Percentiles rank a stretch among this genome's conserved stretches.
These are phyloP conservation scores for Saturnispora zaruensis DNA, from an alignment of 805 yeast genomes.

Conservation along the genomic window DNA sequence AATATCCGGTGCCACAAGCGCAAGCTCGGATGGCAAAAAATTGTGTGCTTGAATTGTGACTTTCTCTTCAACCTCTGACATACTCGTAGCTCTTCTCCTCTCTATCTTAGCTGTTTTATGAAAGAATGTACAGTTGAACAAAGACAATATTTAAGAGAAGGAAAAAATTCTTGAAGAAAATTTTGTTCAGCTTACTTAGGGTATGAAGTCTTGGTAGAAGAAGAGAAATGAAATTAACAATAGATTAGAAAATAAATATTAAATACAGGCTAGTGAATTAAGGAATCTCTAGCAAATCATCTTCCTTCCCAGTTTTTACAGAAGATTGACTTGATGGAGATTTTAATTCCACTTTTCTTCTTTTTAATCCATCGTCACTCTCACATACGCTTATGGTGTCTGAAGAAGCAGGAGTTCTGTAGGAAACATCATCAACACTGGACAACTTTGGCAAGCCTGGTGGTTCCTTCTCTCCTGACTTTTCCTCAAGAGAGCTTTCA, in stretches of 20 bases:
- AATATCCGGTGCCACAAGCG: slow-evolving; percentile 77
- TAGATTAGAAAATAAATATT: too few species aligned
- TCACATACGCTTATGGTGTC: slow-evolving; percentile 3
- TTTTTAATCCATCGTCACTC: slow-evolving; percentile 10
- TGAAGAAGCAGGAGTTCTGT: neutral
- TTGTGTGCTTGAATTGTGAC: slow-evolving; percentile 36
- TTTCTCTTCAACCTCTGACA: slow-evolving; percentile 10
- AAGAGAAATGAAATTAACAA: too few species aligned
- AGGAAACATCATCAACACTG: neutral
- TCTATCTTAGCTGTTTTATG: neutral
- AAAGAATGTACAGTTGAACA: neutral
- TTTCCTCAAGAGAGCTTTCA: neutral
- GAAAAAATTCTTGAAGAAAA: neutral
- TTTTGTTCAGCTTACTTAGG: neutral
- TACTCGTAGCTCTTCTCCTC: neutral
- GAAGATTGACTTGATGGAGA: slow-evolving; percentile 1
- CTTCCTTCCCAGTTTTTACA: neutral
- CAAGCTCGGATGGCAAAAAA: slow-evolving; percentile 76
- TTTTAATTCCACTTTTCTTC: slow-evolving; percentile 9
- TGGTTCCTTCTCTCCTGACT: neutral
- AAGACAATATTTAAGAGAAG: neutral
- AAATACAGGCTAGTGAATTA: neutral
- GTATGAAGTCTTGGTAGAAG: too few species aligned
- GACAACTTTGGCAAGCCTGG: neutral
- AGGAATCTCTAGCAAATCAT: neutral